Base-by-base conservation (phyloP, 2,329 filamentous ascomycete genomes). In the Atkinsonella hypoxylon region DNA sequence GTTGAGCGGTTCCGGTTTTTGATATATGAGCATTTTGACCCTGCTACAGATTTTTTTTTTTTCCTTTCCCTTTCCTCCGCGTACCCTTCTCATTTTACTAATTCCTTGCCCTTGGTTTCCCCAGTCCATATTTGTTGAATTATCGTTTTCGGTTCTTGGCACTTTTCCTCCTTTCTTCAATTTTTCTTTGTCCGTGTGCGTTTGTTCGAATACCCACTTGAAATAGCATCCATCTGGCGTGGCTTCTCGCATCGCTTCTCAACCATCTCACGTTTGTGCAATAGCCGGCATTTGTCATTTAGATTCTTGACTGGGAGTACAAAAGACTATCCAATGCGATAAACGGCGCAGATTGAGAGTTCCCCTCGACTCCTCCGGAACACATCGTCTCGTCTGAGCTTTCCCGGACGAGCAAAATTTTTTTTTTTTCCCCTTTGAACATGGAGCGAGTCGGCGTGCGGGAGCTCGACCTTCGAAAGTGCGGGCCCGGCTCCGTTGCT, bases 391-490 rank as follows among this genome's bases (percentile, higher is more conserved):
- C 26, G 26, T 7, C 26, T 26, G 26, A 26, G 26, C 26, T 9
- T 17, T 6, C 31, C 30, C 15, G 8, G 36, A 48, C 8, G 34
- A 20, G 13, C 18, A 5, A 30, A 10, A 3, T 9, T 17, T 38
- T n/a, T n/a, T n/a, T n/a, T n/a, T n/a, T n/a, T n/a, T n/a, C n/a
- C n/a, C n/a, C n/a, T n/a, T 1, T 38, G 12, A 41, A 41, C n/a
- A 53, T 53, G 51, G 51, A 53, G 58, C 61, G 63, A 31, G 57
- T 50, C 51, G 62, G 62, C 53, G 65, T 75, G 59, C 67, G 70
- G 57, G 73, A 77, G 68, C 70, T 77, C 56, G 70, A 78, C 58
- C 62, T 79, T 58, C 72, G 71, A 55, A 65, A 68, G 50, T 73
- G 68, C 54, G 66, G 71, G 51, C 65, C 70, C 43, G 71, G 68